These are phyloP conservation scores for Trichoderma gamsii DNA, from an alignment of 495 filamentous ascomycete species.

Conservation along the genomic window DNA sequence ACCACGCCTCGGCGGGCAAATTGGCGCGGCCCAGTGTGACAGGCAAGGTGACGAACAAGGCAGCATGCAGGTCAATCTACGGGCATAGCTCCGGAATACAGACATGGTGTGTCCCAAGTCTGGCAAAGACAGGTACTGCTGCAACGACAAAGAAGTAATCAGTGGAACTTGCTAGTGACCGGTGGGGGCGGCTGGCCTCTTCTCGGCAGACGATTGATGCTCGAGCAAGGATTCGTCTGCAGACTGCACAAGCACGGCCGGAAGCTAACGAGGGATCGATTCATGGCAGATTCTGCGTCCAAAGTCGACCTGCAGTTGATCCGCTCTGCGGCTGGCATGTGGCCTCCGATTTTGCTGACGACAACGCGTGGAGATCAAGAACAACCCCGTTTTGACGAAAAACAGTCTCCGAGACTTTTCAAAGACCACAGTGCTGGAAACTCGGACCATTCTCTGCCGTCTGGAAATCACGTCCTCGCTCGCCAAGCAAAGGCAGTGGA, in stretches of 20 bases:
- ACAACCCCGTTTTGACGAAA: neutral
- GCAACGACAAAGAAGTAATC: too few relatives aligned
- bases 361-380: neutral
- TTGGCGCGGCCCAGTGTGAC: constrained; percentile 12
- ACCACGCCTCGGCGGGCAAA: neutral
- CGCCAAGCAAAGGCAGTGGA: neutral
- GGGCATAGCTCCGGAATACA: neutral
- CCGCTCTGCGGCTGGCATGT: neutral
- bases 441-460: neutral
- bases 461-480: neutral
- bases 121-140: neutral
- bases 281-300: neutral
- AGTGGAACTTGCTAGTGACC: neutral
- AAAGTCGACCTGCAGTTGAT: neutral
- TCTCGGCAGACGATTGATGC: constrained; percentile 6
- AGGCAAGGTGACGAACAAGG: neutral
- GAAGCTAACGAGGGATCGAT: neutral
- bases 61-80: constrained; percentile 1
- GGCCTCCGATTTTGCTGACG: constrained; percentile 2
- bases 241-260: neutral
- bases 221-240: neutral
- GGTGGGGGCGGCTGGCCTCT: neutral
- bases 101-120: neutral
- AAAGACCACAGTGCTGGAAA: neutral
- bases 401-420: neutral